Conservation (phyloP, 768 basidiomycete genomes). For the Megacollybia marginata region DNA sequence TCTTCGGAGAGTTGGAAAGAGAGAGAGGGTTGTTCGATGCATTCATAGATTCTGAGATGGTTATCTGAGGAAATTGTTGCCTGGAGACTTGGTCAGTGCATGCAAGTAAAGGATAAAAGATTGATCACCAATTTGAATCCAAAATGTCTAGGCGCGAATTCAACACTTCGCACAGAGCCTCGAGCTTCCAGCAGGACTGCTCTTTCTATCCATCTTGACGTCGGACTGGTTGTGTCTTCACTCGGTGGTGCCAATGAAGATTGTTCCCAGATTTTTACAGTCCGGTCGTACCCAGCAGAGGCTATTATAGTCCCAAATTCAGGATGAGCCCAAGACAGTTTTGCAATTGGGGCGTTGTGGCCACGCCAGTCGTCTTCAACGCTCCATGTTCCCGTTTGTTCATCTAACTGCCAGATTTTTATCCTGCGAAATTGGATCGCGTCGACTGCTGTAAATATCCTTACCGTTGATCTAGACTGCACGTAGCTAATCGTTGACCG, state of each 20-base stretch:
- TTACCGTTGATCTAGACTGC: constrained; percentile 76
- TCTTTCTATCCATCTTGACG: constrained; percentile 64
- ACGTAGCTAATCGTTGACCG: constrained; percentile 74
- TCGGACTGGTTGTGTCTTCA: constrained; percentile 3
- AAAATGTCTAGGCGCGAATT: constrained; percentile 83
- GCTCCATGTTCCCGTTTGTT: constrained; percentile 64
- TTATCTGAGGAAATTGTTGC: constrained; percentile 89
- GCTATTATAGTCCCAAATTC: constrained; percentile 86
- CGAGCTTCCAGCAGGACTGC: constrained; percentile 76
- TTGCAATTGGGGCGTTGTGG: constrained; percentile 88
- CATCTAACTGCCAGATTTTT: constrained; percentile 80
- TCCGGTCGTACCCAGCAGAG: constrained; percentile 83
- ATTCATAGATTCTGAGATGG: constrained; percentile 83
- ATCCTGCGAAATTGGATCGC: constrained; percentile 41
- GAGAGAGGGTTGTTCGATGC: constrained; percentile 61
- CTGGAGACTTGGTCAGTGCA: constrained; percentile 27
- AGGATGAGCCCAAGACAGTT: constrained; percentile 86
- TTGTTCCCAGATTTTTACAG: constrained; percentile 91
- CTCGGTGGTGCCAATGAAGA: constrained; percentile 21
- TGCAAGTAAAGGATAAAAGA: neutral
- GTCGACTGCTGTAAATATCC: constrained; percentile 7
- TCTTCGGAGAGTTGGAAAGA: constrained; percentile 72
- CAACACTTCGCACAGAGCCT: constrained; percentile 78
- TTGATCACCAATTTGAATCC: constrained; percentile 77
- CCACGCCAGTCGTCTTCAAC: constrained; percentile 95